A percentile compares a stretch with the other conserved stretches of the same genome.
Evolutionary conservation across 495 filamentous ascomycete genomes (phyloP).

Genomic region (Penicillium soppii): DNA sequence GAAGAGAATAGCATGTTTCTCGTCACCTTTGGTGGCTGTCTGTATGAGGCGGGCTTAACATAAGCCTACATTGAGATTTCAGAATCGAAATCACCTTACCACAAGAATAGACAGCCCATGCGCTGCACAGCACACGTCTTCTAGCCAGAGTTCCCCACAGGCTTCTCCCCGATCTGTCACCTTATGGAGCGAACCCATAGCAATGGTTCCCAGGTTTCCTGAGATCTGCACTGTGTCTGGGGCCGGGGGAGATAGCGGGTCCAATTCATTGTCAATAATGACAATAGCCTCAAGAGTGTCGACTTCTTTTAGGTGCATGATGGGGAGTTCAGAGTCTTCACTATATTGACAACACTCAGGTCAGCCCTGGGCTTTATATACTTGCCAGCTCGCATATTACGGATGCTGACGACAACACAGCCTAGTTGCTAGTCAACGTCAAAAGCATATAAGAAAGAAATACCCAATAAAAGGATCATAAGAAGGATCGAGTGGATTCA

Average conservation of each 20-base stretch:
- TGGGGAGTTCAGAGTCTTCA: not conserved
- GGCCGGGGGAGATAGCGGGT: conserved; percentile 52
- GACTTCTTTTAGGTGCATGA: conserved; percentile 37
- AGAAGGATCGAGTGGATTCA: too few relatives aligned
- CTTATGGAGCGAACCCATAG: conserved; percentile 26
- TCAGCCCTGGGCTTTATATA: not conserved
- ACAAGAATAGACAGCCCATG: conserved; percentile 59
- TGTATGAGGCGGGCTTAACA: conserved; percentile 14
- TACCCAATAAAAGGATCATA: too few relatives aligned
- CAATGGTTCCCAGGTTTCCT: conserved; percentile 41
- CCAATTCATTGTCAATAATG: conserved; percentile 59
- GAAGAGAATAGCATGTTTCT: conserved; percentile 56
- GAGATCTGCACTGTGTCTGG: conserved; percentile 48
- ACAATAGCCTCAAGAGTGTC: conserved; percentile 48
- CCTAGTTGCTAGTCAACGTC: too few relatives aligned
- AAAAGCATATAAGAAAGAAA: too few relatives aligned
- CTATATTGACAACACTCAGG: conserved; percentile 2
- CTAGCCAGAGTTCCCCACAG: conserved; percentile 50
- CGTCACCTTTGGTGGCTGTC: conserved; percentile 53
- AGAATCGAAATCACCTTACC: conserved; percentile 25
- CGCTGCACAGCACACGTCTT: conserved; percentile 58
- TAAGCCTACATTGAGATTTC: not conserved
- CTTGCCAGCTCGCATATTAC: too few relatives aligned
- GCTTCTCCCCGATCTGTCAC: conserved; percentile 43
- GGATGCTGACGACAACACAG: too few relatives aligned